Base-by-base conservation (phyloP, 2,329 filamentous ascomycete species). In the Dactylellina parvicollis region DNA sequence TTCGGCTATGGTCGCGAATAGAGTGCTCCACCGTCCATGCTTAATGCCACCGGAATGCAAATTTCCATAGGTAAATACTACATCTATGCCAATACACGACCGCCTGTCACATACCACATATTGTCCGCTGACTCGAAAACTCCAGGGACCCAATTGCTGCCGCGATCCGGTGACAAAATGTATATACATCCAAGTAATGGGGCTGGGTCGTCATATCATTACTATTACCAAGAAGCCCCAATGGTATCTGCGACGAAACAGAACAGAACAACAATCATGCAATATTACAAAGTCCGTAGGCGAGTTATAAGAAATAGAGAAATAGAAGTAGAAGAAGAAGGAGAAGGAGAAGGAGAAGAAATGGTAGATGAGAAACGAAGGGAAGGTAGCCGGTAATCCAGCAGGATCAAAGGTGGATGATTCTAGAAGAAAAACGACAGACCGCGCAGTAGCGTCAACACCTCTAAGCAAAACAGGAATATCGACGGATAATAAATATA, bases 251-350 rank as follows among this genome's bases (percentile, higher is more conserved):
- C 16, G 18, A 22, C 26, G 40, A 28, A 49, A 44, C 47, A n/a
- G 22, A 55, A 26, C 14, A 20, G 26, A 47, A 52, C 34, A 38
- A 38, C 12, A 38, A 12, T 12, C 30, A 47, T 12, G 18, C 16
- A 24, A 30, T 56, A 74, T 69, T 74, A 69, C 61, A 74, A 74
- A 30, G 47, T 20, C n/a, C 20, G n/a, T 64, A 67, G 38, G 34
- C 50, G 56, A 55, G 56, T 49, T 42, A 16, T 18, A 22, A 42
- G 30, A 30, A 28, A n/a, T 16, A 36, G 14, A 24, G 42, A 28
- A 36, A 36, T 2, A 52, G 42, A 30, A 34, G 12, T 34, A 28
- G 16, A 52, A 16, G 18, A 38, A 47, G 32, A 61, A 5, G n/a
- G 20, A 38, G 30, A 49, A 9, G 14, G 20, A 34, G 28, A 42